Percentiles rank a stretch among this genome's conserved stretches.
Evolutionary conservation across 2,329 filamentous ascomycete genomes (phyloP).

Genomic region (Fusarium continuum): DNA sequence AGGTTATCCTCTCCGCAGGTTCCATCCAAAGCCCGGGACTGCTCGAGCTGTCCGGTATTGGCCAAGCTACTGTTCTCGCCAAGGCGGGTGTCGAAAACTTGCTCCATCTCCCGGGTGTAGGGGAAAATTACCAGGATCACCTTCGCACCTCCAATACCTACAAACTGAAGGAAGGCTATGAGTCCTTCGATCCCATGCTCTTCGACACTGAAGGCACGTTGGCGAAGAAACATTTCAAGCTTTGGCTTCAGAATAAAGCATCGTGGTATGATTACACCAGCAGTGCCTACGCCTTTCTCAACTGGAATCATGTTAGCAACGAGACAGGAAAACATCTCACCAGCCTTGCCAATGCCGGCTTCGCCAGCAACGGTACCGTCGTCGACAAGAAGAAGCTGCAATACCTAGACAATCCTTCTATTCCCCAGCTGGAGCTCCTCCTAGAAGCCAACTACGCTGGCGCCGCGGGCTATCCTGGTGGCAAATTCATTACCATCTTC

Average conservation of each 20-base stretch:
- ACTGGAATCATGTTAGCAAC: neutral
- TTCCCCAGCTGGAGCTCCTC: neutral
- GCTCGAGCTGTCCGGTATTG: neutral
- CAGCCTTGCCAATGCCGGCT: neutral
- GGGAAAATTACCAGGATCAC: conserved; percentile 2
- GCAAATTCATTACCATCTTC: neutral
- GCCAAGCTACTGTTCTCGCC: neutral
- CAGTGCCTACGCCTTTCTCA: conserved; percentile 3
- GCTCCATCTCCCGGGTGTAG: neutral
- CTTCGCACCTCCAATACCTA: conserved; percentile 4
- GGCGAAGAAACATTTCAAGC: neutral
- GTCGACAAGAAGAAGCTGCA: neutral
- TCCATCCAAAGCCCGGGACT: conserved; percentile 1
- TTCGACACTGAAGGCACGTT: neutral
- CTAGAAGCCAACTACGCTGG: conserved; percentile 5
- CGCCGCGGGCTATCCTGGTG: neutral
- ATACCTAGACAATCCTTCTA: neutral
- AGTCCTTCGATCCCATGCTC: neutral
- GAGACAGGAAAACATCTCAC: neutral
- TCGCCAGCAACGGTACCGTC: neutral
- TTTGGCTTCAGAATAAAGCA: neutral
- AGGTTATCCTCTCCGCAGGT: conserved; percentile 4
- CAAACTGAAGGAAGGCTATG: neutral
- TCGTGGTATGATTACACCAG: conserved; percentile 9
- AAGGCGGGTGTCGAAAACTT: neutral